A percentile compares a stretch with the other conserved stretches of the same genome.
These are phyloP conservation scores for Emydomyces testavorans DNA, from an alignment of 2,329 filamentous ascomycete species.

Conservation along the genomic window DNA sequence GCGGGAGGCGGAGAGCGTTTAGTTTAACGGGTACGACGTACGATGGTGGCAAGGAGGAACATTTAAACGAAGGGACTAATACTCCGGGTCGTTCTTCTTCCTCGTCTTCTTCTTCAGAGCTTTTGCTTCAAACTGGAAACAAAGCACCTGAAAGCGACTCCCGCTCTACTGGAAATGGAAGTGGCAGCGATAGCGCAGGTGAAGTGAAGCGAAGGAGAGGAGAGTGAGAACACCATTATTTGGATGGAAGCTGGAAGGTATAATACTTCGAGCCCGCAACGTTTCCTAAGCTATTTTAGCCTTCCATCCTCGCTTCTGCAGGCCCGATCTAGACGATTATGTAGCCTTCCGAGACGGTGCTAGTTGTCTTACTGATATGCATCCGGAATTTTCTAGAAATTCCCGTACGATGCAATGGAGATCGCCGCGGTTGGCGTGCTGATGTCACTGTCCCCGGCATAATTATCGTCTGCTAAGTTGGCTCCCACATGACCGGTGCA, in stretches of 20 bases:
- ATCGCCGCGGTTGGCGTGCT: neutral
- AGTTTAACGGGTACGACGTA: constrained; percentile 22
- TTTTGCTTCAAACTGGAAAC: neutral
- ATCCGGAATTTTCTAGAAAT: constrained; percentile 9
- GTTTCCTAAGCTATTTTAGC: neutral
- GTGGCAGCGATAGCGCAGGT: neutral
- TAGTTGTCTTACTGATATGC: constrained; percentile 1
- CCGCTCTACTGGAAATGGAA: neutral
- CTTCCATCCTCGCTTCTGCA: neutral
- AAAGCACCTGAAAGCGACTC: neutral
- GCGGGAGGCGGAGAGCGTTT: constrained; percentile 28
- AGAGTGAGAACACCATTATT: neutral
- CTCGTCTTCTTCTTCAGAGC: neutral
- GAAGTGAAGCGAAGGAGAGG: constrained; percentile 3
- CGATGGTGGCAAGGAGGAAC: constrained; percentile 9
- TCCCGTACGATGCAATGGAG: neutral
- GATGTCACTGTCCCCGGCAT: neutral
- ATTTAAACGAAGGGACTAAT: neutral
- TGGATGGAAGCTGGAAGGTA: too few species aligned
- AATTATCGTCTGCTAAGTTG: neutral
- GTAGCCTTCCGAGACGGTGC: constrained; percentile 4
- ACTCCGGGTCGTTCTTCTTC: neutral
- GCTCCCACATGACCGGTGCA: too few species aligned
- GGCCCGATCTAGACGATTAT: constrained; percentile 1
- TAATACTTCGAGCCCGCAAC: too few species aligned